Base-by-base conservation (phyloP, 495 filamentous ascomycete species). In the Xylaria cubensis region DNA sequence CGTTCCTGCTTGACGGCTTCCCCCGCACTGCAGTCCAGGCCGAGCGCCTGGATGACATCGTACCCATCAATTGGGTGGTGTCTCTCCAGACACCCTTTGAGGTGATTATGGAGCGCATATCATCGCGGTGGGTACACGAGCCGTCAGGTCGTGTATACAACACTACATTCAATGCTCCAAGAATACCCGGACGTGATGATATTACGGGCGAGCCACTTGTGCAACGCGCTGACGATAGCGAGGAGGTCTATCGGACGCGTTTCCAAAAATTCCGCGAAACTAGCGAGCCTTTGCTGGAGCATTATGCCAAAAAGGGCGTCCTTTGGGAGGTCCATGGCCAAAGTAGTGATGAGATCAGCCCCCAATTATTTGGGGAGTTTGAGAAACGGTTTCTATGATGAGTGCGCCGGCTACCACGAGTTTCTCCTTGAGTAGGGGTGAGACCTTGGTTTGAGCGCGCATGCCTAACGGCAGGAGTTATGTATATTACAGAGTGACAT, bases 1-100 rank as follows among this genome's bases (percentile, higher is more conserved):
- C 93, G 19, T 99, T 98, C 80, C 90, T 99, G 72, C 91, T 99
- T 61, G 96, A 99, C 79, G 96, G 96, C 26, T 99, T 98, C 82
- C 96, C 96, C 5, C 92, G 96, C 72, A 99, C 94, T 21, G 90
- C 92, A 2, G 70, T 83, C 2, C 96, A 99, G 82, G 96, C 96
- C 15, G 74, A 83, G 56, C 90, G 89, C 51, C 83, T 99, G 32
- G 95, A 96, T 77, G 82, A 83, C 9, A 85, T 97, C 15, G 89
- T 99, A 44, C 93, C 94, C 3, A 94, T 99, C 74, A 99, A 99
- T 82, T 88, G 97, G 72, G 96, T 93, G 73, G 90, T 97, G 64
- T 88, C 88, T 67, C 82, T 90, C 63, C 78, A 83, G 72, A 93
- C 91, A 3, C 92, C 92, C 2, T 78, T 87, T 51, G 88, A 91